Base-by-base conservation (phyloP, 2,329 filamentous ascomycete genomes). In the Remersonia thermophila region DNA sequence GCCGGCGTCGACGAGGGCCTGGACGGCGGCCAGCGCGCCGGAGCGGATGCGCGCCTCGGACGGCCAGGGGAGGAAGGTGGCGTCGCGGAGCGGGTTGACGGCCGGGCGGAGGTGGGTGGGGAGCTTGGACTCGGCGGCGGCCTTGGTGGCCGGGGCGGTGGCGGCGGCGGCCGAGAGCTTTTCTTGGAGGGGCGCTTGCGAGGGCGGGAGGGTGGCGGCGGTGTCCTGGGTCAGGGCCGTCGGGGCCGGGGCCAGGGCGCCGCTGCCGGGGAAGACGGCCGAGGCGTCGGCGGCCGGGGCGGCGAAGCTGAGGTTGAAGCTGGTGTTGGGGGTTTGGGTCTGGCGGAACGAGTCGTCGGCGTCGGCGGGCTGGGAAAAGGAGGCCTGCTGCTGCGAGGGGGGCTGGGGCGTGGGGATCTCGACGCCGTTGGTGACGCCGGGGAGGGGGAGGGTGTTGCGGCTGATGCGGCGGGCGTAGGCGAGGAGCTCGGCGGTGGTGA, bases 381-480 rank as follows among this genome's bases (percentile, higher is more conserved):
- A 13, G 48, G 49, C 25, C 54, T 57, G 30, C 62, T 61, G 31
- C 26, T 36, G 35, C 8, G 31, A 38, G 20, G 31, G 37, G 4
- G 7, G 11, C 49, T 45, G 3, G 49, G 44, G 14, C 50, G 34
- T 13, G 8, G 30, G 5, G 16, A 45, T n/a, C 14, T 55, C 49
- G 14, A 59, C 37, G 15, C 58, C 54, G 43, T 67, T 65, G 10
- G 63, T 56, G 33, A 64, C 62, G 32, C 62, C 61, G 0, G 73
- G 73, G 0, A 78, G 78, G 0, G 84, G 83, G 10, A 85, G 68
- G 1, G 84, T 89, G 45, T 79, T 85, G 54, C 78, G 81, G 55
- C 78, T 81, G 51, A 93, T 91, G 45, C 79, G 77, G 30, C 80
- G 79, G 15, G 83, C 84, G 54, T 84, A 91, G 43, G 66, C 69